Percentiles rank a stretch among this genome's conserved stretches.
These are phyloP conservation scores for Hypoxylon intermedium DNA, from an alignment of 495 filamentous ascomycete genomes.

Conservation along the genomic window DNA sequence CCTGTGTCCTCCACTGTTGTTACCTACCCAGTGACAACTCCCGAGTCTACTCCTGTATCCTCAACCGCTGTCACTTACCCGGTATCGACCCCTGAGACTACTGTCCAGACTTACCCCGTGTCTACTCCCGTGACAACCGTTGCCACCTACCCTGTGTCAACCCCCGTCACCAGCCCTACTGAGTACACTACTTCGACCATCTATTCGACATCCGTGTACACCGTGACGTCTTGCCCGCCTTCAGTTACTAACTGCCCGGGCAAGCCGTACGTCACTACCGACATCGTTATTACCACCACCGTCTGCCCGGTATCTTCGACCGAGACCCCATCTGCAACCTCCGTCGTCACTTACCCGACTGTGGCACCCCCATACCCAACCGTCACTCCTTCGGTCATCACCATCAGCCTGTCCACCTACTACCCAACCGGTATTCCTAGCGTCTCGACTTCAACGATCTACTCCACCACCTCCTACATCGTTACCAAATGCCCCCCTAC, in stretches of 20 bases:
- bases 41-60: not conserved
- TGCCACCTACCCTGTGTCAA: not conserved
- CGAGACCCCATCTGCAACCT: not conserved
- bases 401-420: not conserved
- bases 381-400: too few species aligned
- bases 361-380: not conserved
- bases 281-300: conserved; percentile 25
- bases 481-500: conserved; percentile 14
- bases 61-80: not conserved
- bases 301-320: conserved; percentile 21
- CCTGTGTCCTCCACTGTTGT: too few species aligned
- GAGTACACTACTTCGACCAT: conserved; percentile 47
- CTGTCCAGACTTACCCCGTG: not conserved
- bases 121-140: not conserved
- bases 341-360: conserved; percentile 2
- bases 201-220: conserved; percentile 44
- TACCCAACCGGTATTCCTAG: conserved; percentile 1
- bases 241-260: conserved; percentile 34
- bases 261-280: conserved; percentile 14
- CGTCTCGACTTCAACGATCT: conserved; percentile 7
- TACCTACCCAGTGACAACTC: conserved; percentile 4
- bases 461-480: conserved; percentile 1
- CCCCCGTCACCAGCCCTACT: not conserved
- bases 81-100: not conserved
- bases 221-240: conserved; percentile 46